Evolutionary conservation across 495 filamentous ascomycete genomes (phyloP).

Genomic region (Cercophora scortea): DNA sequence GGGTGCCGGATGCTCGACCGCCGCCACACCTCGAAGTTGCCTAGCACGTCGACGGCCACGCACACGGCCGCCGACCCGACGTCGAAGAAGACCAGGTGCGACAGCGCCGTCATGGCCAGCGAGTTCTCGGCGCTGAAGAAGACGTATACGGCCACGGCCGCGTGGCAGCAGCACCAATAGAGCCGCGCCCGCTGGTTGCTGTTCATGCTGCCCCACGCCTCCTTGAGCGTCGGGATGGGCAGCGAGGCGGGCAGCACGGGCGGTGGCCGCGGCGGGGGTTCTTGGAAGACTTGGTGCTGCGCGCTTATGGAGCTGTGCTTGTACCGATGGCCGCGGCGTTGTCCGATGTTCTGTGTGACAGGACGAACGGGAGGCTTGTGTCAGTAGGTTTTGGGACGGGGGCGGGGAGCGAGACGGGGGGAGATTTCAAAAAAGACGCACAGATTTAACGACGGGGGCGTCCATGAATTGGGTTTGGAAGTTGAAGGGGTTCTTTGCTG

Average conservation of each 20-base stretch:
- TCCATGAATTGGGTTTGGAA: constrained; percentile 80
- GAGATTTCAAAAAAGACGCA: constrained; percentile 31
- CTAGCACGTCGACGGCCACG: constrained; percentile 82
- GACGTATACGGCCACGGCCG: constrained; percentile 69
- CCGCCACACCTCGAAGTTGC: constrained; percentile 97
- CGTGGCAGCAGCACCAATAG: constrained; percentile 86
- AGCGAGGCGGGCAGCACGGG: constrained; percentile 87
- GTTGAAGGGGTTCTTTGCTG: constrained; percentile 67
- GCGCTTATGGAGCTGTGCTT: constrained; percentile 89
- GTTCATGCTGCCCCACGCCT: constrained; percentile 80
- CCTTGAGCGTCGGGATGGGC: constrained; percentile 82
- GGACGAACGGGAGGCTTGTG: background rate
- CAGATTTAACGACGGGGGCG: constrained; percentile 73
- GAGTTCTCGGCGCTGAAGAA: constrained; percentile 79
- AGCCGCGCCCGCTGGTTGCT: constrained; percentile 73
- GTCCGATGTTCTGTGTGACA: constrained; percentile 65
- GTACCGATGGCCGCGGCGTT: constrained; percentile 93
- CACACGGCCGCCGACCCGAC: constrained; percentile 89
- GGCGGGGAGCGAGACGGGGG: no score
- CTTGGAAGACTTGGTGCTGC: constrained; percentile 87
- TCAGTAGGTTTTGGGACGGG: background rate
- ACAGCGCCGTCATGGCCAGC: constrained; percentile 87
- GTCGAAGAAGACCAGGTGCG: constrained; percentile 90
- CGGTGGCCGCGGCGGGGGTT: constrained; percentile 82
- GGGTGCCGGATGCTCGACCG: constrained; percentile 87